Evolutionary conservation across 352 stramenopile species (phyloP).

Genomic region (Phytophthora europaea): DNA sequence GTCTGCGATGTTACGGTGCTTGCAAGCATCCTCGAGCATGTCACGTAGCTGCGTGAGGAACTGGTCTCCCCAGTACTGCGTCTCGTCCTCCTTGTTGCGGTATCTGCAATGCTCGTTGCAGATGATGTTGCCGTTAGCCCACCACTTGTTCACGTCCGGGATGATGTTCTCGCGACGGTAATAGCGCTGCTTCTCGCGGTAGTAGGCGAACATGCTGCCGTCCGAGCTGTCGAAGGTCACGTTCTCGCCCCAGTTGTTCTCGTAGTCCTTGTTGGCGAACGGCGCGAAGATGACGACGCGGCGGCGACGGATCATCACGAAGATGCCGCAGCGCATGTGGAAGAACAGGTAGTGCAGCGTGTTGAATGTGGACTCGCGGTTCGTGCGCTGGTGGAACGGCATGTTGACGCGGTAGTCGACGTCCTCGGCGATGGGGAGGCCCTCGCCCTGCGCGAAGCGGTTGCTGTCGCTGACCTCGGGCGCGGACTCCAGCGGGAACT

Average conservation of each 20-base stretch:
- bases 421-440: constrained; percentile 56
- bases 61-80: constrained; percentile 98
- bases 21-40: constrained; percentile 97
- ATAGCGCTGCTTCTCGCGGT: constrained; percentile 87
- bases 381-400: constrained; percentile 93
- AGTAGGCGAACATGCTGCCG: constrained; percentile 93
- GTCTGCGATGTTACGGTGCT: constrained; percentile 95
- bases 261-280: constrained; percentile 98
- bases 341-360: constrained; percentile 98
- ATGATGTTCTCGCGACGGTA: constrained; percentile 88
- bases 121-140: constrained; percentile 99
- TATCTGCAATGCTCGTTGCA: constrained; percentile 96
- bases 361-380: constrained; percentile 92
- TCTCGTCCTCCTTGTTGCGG: constrained; percentile 91
- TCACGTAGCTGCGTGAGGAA: constrained; percentile 97
- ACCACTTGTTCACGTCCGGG: constrained; percentile 94
- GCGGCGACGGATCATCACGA: constrained; percentile 98
- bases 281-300: constrained; percentile 97
- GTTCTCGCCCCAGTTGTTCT: constrained; percentile 96
- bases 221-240: constrained; percentile 93
- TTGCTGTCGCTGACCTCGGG: constrained; percentile 57
- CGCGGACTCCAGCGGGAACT: constrained; percentile 58
- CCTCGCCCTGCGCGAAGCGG: constrained; percentile 71
- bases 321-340: constrained; percentile 99
- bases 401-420: constrained; percentile 92